Conservation (phyloP, 2,329 filamentous ascomycete genomes). For the Aureobasidium sp. region DNA sequence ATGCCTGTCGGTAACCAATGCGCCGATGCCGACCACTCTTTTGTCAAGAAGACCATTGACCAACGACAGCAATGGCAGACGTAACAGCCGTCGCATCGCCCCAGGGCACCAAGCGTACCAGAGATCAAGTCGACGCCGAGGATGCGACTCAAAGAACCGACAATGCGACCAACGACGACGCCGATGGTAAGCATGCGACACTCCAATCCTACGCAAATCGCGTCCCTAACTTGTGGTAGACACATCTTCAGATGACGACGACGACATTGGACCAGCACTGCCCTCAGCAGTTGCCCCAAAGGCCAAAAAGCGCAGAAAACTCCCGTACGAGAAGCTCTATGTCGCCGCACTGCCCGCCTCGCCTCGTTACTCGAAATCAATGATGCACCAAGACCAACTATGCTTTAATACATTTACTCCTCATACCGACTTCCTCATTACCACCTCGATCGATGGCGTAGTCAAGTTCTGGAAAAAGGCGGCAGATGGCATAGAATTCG, state of each 20-base stretch:
- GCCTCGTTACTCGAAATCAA: slow-evolving; percentile 78
- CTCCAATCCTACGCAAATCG: background rate
- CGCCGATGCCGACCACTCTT: background rate
- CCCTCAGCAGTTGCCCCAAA: slow-evolving; percentile 58
- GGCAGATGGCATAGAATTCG: slow-evolving; percentile 84
- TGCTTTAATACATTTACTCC: slow-evolving; percentile 83
- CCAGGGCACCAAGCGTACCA: slow-evolving; percentile 15
- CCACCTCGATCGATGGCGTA: slow-evolving; percentile 85
- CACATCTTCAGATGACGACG: slow-evolving; percentile 53
- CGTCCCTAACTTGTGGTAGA: background rate
- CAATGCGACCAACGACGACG: slow-evolving; percentile 10
- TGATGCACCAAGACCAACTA: slow-evolving; percentile 98
- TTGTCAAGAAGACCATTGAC: background rate
- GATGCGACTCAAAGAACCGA: background rate
- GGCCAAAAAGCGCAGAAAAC: slow-evolving; percentile 83
- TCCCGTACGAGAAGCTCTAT: slow-evolving; percentile 94
- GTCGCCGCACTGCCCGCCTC: slow-evolving; percentile 78
- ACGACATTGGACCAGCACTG: slow-evolving; percentile 83
- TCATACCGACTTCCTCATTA: slow-evolving; percentile 89
- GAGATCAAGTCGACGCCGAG: slow-evolving; percentile 11
- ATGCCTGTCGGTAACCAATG: background rate
- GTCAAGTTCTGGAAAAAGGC: slow-evolving; percentile 99
- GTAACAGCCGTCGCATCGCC: slow-evolving; percentile 11
- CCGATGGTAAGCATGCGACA: slow-evolving; percentile 1
- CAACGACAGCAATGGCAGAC: background rate